Conservation (phyloP, 441 rosid genomes). For the Jatropha podagrica region DNA sequence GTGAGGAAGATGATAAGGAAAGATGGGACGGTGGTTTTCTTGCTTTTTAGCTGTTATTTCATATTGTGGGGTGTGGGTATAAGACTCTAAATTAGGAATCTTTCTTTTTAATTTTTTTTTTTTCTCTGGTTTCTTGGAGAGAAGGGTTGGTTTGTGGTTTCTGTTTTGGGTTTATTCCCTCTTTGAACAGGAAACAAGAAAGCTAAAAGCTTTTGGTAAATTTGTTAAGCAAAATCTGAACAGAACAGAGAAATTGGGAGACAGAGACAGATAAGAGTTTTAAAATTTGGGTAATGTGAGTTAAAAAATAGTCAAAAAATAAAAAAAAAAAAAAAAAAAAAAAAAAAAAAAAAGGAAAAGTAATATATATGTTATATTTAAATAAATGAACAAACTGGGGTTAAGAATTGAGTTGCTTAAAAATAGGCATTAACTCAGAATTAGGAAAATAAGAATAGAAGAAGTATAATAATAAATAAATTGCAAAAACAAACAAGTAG, state of each 20-base stretch:
- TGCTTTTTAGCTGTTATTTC: constrained; percentile 20
- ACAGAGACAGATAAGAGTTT: constrained; percentile 4
- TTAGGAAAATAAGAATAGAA: not conserved
- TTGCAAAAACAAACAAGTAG: not conserved
- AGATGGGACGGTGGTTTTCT: not conserved
- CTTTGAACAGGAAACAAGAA: constrained; percentile 16
- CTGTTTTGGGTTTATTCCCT: constrained; percentile 26
- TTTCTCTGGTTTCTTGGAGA: constrained; percentile 51
- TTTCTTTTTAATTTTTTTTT: constrained; percentile 25
- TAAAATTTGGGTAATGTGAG: constrained; percentile 28
- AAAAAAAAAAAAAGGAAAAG: no score
- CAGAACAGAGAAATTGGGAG: not conserved
- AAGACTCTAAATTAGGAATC: constrained; percentile 18
- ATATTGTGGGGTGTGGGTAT: constrained; percentile 2
- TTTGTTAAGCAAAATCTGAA: constrained; percentile 22
- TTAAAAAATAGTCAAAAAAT: constrained; percentile 28
- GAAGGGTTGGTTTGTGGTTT: constrained; percentile 26
- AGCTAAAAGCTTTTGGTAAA: constrained; percentile 20
- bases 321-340: no score
- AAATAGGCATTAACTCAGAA: constrained; percentile 18
- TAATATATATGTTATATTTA: no score
- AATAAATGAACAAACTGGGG: not conserved
- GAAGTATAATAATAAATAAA: not conserved
- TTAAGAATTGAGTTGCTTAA: constrained; percentile 25
- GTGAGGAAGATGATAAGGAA: constrained; percentile 14